Evolutionary conservation across 139 green algal genomes (phyloP), one percentile per base, ranked within the genome.

Genomic region (Closterium sp.): DNA sequence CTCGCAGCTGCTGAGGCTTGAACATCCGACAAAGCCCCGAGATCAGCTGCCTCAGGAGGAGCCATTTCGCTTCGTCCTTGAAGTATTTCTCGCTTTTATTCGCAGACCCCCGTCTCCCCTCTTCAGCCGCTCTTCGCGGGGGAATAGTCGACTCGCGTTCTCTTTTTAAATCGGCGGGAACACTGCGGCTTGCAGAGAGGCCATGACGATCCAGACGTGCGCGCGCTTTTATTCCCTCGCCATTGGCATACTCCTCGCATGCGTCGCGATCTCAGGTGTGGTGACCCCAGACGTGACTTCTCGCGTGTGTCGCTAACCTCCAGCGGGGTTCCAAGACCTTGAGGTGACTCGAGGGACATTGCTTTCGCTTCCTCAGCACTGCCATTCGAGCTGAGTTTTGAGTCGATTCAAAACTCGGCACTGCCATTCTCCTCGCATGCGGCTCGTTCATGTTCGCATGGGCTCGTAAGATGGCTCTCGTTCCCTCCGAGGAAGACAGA

Each of bases 381-480:
- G n/a, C n/a, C n/a, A n/a, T n/a, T n/a, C n/a, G n/a, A n/a, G n/a
- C n/a, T n/a, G n/a, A n/a, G n/a, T n/a, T 84, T 97, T 95, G 92
- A 98, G 96, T 90, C 96, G 95, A 87, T 98, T 97, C 90, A 98
- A 94, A 95, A n/a, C n/a, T n/a, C n/a, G n/a, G n/a, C n/a, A n/a
- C n/a, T n/a, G n/a, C n/a, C n/a, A n/a, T n/a, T n/a, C n/a, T n/a
- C n/a, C n/a, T n/a, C n/a, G n/a, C n/a, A n/a, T n/a, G n/a, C n/a
- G n/a, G n/a, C n/a, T n/a, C n/a, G n/a, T n/a, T n/a, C n/a, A n/a
- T n/a, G n/a, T n/a, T n/a, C n/a, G n/a, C n/a, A n/a, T n/a, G n/a
- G n/a, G n/a, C n/a, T n/a, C n/a, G n/a, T n/a, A n/a, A n/a, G n/a
- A n/a, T n/a, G n/a, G n/a, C n/a, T n/a, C n/a, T n/a, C n/a, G n/a